Evolutionary conservation across 2,329 filamentous ascomycete genomes (phyloP).

Genomic region (Diplodia corticola): DNA sequence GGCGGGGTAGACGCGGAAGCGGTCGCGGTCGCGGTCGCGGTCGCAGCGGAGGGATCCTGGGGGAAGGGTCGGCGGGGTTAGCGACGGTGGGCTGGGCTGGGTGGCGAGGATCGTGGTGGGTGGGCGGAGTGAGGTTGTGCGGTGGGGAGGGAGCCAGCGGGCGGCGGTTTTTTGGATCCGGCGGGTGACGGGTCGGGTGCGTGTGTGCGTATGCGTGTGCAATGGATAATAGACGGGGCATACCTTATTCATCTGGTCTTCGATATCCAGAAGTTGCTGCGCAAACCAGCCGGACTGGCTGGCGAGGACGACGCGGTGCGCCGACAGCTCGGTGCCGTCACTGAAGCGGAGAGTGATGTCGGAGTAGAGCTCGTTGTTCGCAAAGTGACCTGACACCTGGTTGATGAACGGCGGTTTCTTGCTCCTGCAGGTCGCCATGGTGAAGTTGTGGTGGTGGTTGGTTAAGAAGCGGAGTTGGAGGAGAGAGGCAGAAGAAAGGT

Average conservation of each 20-base stretch:
- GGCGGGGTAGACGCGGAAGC: too few relatives aligned
- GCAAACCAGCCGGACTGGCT: slow-evolving; percentile 10
- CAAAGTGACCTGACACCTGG: background rate
- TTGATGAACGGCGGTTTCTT: background rate
- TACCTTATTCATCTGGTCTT: background rate
- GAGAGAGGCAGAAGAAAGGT: background rate
- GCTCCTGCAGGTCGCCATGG: background rate
- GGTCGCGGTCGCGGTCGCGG: too few relatives aligned
- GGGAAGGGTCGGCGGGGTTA: too few relatives aligned
- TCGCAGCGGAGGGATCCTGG: background rate
- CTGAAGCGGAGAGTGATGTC: slow-evolving; percentile 7
- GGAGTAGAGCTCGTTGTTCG: background rate
- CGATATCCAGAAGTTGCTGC: background rate
- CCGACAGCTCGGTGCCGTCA: background rate
- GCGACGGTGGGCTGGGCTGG: too few relatives aligned
- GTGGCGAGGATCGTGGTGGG: background rate
- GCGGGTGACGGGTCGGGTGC: background rate
- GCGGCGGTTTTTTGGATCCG: too few relatives aligned
- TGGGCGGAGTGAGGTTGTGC: background rate
- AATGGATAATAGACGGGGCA: background rate
- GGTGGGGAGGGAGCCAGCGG: background rate
- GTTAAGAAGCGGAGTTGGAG: background rate
- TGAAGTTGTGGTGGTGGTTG: background rate
- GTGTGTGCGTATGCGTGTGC: background rate
- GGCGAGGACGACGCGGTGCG: slow-evolving; percentile 17